Conservation (phyloP, 2,329 filamentous ascomycete genomes). For the Sarocladium brachiariae region DNA sequence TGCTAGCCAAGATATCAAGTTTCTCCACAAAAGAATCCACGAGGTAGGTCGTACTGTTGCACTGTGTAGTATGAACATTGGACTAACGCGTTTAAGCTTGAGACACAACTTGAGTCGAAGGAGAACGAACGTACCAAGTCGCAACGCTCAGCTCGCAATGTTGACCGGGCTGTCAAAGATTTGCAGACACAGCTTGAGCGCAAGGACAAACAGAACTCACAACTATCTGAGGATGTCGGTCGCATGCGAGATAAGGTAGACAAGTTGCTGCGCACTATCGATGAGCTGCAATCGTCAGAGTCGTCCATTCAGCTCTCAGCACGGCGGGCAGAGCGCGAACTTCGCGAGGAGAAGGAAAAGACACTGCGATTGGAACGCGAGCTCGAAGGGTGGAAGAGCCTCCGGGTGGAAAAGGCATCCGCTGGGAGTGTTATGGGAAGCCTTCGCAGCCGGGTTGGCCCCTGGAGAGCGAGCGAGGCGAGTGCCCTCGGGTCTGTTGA, state of each 20-base stretch:
- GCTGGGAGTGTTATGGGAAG: constrained; percentile 39
- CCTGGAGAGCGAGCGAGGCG: constrained; percentile 30
- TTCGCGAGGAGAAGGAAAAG: constrained; percentile 84
- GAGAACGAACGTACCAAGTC: constrained; percentile 73
- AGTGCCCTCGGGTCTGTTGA: constrained; percentile 38
- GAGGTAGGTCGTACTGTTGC: constrained; percentile 58
- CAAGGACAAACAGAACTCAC: constrained; percentile 77
- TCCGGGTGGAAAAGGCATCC: constrained; percentile 56
- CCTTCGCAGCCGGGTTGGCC: constrained; percentile 28
- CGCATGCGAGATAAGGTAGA: constrained; percentile 87
- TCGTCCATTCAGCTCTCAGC: constrained; percentile 73
- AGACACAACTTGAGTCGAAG: constrained; percentile 77
- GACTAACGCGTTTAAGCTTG: constrained; percentile 52
- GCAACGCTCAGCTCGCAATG: constrained; percentile 81
- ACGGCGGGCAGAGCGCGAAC: constrained; percentile 80
- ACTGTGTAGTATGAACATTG: not conserved
- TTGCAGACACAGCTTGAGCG: constrained; percentile 87
- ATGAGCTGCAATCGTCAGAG: constrained; percentile 86
- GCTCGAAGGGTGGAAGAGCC: constrained; percentile 74
- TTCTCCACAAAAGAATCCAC: constrained; percentile 88
- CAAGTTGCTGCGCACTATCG: constrained; percentile 82
- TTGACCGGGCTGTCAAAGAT: constrained; percentile 91
- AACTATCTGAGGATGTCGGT: constrained; percentile 75
- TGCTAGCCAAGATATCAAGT: constrained; percentile 89
- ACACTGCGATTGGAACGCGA: constrained; percentile 77